A percentile compares a stretch with the other conserved stretches of the same genome.
phyloP scores from a whole-genome alignment of 495 filamentous ascomycete species.

The Hyaloscypha hepaticicola region DNA sequence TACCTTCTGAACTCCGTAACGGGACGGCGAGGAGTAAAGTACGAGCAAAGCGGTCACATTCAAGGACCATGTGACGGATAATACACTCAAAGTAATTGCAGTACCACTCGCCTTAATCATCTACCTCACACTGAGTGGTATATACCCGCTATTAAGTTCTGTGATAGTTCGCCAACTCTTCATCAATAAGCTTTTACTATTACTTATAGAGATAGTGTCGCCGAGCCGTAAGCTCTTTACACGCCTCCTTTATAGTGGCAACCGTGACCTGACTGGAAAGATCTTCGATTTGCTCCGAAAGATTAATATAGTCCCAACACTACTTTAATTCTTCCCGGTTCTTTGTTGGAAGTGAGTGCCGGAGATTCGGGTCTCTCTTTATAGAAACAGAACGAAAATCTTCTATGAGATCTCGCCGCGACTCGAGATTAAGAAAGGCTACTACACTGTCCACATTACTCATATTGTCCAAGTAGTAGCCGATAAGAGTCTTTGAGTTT shows the following conservation, averaged over 20 bases:
- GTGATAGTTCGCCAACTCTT: slow-evolving; percentile 25
- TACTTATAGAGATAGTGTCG: slow-evolving; percentile 1
- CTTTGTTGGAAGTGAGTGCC: slow-evolving; percentile 23
- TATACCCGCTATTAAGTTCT: slow-evolving; percentile 20
- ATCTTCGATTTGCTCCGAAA: slow-evolving; percentile 21
- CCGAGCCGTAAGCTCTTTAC: slow-evolving; percentile 12
- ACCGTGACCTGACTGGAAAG: slow-evolving; percentile 14
- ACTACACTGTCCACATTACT: slow-evolving; percentile 13
- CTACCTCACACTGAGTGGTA: slow-evolving; percentile 15
- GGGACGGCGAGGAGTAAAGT: slow-evolving; percentile 16
- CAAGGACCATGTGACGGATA: slow-evolving; percentile 26
- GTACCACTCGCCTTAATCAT: slow-evolving; percentile 17
- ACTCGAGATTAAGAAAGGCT: slow-evolving; percentile 18
- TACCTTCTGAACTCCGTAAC: slow-evolving; percentile 23
- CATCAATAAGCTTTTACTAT: slow-evolving; percentile 17
- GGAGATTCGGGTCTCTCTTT: slow-evolving; percentile 26
- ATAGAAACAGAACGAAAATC: slow-evolving; percentile 27
- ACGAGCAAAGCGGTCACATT: slow-evolving; percentile 21
- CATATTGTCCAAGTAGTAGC: slow-evolving; percentile 26
- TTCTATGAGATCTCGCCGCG: slow-evolving; percentile 22
- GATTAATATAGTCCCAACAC: slow-evolving; percentile 22
- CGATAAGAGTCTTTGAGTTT: slow-evolving; percentile 22
- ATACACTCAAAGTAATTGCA: slow-evolving; percentile 21
- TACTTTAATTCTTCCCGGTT: slow-evolving; percentile 21
- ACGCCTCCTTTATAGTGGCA: slow-evolving; percentile 4